Evolutionary conservation across 2,329 filamentous ascomycete genomes (phyloP).

Genomic region (Fusarium keratoplasticum): DNA sequence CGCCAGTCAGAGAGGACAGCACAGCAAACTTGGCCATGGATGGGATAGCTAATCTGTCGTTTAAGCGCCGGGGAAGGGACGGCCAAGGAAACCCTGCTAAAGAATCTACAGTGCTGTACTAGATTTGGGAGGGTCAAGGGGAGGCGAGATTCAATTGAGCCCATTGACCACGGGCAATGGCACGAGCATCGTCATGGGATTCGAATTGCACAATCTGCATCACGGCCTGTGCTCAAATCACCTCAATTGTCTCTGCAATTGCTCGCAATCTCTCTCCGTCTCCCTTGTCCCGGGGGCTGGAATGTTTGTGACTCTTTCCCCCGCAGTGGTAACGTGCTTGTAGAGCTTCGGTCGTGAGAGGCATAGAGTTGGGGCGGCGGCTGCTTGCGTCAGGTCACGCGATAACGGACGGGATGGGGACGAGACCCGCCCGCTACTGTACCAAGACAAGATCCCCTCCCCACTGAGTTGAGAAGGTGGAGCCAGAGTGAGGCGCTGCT

Average conservation of each 20-base stretch:
- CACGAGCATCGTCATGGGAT: constrained; percentile 12
- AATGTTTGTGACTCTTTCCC: background rate
- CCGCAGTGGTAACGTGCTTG: constrained; percentile 25
- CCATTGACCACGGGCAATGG: constrained; percentile 16
- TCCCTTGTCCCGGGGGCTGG: background rate
- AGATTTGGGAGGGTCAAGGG: constrained; percentile 8
- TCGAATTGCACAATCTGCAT: constrained; percentile 6
- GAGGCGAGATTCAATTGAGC: constrained; percentile 33
- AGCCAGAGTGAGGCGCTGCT: background rate
- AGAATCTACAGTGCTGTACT: background rate
- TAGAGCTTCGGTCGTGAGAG: constrained; percentile 21
- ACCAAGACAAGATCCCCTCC: background rate
- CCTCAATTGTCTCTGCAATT: background rate
- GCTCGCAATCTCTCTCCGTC: background rate
- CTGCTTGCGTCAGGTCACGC: constrained; percentile 50
- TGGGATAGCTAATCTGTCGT: background rate
- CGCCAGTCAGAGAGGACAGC: background rate
- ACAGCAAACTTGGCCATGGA: background rate
- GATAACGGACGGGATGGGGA: constrained; percentile 44
- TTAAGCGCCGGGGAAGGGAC: background rate
- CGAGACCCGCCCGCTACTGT: constrained; percentile 26
- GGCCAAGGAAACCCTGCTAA: background rate
- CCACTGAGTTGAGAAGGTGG: background rate
- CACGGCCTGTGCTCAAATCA: background rate
- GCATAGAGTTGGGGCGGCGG: constrained; percentile 36